These are phyloP conservation scores for Verbena officinalis DNA, from an alignment of 257 asterid species.

Conservation along the genomic window DNA sequence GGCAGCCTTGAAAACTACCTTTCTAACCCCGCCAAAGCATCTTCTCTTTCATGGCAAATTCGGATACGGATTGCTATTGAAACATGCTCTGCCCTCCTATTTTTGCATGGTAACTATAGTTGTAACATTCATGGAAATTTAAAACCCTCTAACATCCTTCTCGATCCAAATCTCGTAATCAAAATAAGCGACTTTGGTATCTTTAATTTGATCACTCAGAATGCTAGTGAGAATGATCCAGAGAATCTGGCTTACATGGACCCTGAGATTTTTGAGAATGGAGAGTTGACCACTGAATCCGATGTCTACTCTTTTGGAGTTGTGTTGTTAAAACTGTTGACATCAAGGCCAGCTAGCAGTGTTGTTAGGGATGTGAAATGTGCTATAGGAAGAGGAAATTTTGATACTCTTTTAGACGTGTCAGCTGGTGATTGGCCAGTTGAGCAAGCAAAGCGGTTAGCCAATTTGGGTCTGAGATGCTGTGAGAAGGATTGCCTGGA, in stretches of 20 bases:
- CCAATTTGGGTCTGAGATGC: constrained; percentile 72
- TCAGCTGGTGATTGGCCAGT: constrained; percentile 95
- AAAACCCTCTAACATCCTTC: constrained; percentile 69
- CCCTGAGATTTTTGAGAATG: constrained; percentile 52
- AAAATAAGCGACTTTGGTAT: constrained; percentile 75
- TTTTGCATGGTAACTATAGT: constrained; percentile 54
- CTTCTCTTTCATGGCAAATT: constrained; percentile 70
- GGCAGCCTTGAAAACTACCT: constrained; percentile 84
- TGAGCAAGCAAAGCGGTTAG: constrained; percentile 48
- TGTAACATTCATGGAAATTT: constrained; percentile 71
- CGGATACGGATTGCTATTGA: constrained; percentile 77
- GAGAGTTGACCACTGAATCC: constrained; percentile 59
- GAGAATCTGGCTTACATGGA: constrained; percentile 52
- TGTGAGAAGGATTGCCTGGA: constrained; percentile 51
- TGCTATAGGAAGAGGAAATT: constrained; percentile 64
- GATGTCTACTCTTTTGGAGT: constrained; percentile 85
- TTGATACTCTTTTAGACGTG: constrained; percentile 55
- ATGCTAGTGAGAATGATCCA: constrained; percentile 36
- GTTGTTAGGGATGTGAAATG: constrained; percentile 67
- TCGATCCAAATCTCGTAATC: constrained; percentile 59
- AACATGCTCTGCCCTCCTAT: constrained; percentile 68
- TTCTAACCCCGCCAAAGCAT: constrained; percentile 44
- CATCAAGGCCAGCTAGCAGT: constrained; percentile 61
- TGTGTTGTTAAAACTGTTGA: constrained; percentile 61
- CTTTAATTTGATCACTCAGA: constrained; percentile 42